phyloP scores from a whole-genome alignment of 73 alveolate species.

The Effrenium voratum region DNA sequence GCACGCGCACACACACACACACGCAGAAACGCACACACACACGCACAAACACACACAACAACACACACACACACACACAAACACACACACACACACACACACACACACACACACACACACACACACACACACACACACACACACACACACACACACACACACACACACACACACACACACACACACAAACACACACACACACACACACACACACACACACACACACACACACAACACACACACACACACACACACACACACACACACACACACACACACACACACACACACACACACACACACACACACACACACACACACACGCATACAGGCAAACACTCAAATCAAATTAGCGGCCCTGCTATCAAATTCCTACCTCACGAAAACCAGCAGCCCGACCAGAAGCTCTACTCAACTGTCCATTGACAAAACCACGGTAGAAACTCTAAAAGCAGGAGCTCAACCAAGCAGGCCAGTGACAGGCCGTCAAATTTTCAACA shows the following conservation, averaged over 20 bases:
- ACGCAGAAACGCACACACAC: neutral
- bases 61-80: neutral
- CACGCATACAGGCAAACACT: too few relatives aligned
- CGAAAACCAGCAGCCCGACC: too few relatives aligned
- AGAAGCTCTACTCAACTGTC: too few relatives aligned
- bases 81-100: neutral
- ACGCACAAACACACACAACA: neutral
- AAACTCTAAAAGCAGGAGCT: too few relatives aligned
- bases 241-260: conserved; percentile 12
- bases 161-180: neutral
- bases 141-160: neutral
- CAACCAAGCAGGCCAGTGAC: too few relatives aligned
- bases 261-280: neutral
- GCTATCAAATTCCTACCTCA: too few relatives aligned
- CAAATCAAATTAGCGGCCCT: too few relatives aligned
- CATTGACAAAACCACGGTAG: too few relatives aligned
- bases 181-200: neutral
- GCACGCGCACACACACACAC: neutral
- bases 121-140: neutral
- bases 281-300: conserved; percentile 32
- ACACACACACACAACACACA: neutral
- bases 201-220: neutral
- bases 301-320: conserved; percentile 11
- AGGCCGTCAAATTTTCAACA: too few relatives aligned
- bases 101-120: neutral